Percentiles rank a stretch among this genome's conserved stretches.
These are phyloP conservation scores for Auriscalpium vulgare DNA, from an alignment of 768 basidiomycete species.

Conservation along the genomic window DNA sequence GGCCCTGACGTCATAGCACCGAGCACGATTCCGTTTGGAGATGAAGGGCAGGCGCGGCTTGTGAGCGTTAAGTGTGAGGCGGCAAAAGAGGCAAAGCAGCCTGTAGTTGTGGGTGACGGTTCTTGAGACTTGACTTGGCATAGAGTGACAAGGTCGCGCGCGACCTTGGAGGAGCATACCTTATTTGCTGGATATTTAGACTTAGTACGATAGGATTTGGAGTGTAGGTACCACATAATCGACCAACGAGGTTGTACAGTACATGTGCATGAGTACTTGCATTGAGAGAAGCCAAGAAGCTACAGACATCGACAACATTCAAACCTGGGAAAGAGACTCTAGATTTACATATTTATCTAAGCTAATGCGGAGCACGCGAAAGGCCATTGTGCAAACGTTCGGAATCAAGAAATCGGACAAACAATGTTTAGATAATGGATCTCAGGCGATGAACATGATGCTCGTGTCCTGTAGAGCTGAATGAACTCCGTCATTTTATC, in stretches of 20 bases:
- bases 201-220: background rate
- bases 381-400: too few relatives aligned
- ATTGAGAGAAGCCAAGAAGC: too few relatives aligned
- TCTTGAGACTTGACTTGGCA: background rate
- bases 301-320: too few relatives aligned
- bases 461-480: slow-evolving; percentile 21
- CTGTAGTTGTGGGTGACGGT: background rate
- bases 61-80: slow-evolving; percentile 41
- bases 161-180: too few relatives aligned
- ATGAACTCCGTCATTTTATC: background rate
- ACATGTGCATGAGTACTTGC: too few relatives aligned
- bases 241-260: too few relatives aligned
- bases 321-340: too few relatives aligned
- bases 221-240: too few relatives aligned
- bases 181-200: background rate
- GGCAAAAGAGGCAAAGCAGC: background rate
- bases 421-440: background rate
- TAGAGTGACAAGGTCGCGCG: background rate
- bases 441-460: background rate
- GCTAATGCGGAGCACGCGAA: too few relatives aligned
- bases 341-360: too few relatives aligned
- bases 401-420: too few relatives aligned
- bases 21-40: slow-evolving; percentile 45
- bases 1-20: slow-evolving; percentile 9
- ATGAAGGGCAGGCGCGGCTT: slow-evolving; percentile 38